phyloP scores from a whole-genome alignment of 352 stramenopile species.

The Phytophthora agathidicida region DNA sequence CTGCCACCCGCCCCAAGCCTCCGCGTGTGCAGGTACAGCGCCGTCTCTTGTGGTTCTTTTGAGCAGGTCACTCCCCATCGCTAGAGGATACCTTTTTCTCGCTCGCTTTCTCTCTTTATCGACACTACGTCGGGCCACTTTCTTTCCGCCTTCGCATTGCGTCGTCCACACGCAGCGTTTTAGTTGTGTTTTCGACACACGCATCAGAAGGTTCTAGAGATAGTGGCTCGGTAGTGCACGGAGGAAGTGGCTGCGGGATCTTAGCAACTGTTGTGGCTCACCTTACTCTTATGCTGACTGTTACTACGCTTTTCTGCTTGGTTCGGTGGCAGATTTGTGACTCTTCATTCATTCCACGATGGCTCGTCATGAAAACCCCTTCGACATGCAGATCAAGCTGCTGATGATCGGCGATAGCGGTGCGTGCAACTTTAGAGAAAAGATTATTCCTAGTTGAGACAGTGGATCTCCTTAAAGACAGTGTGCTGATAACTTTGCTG shows the following conservation, averaged over 20 bases:
- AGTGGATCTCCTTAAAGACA: no score
- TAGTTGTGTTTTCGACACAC: slow-evolving; percentile 14
- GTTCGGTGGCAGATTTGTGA: slow-evolving; percentile 25
- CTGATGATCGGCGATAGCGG: slow-evolving; percentile 97
- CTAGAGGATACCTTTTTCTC: slow-evolving; percentile 26
- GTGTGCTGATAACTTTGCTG: no score
- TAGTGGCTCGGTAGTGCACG: background rate
- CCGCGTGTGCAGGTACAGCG: slow-evolving; percentile 24
- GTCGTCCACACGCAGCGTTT: slow-evolving; percentile 6
- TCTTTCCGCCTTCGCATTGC: slow-evolving; percentile 19
- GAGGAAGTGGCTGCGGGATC: background rate
- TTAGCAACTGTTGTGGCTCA: slow-evolving; percentile 2
- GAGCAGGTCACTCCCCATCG: background rate
- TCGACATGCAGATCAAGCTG: slow-evolving; percentile 98
- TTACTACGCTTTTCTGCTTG: slow-evolving; percentile 8
- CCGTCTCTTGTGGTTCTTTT: background rate
- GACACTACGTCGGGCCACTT: slow-evolving; percentile 1
- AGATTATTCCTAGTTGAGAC: no score
- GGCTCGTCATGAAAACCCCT: slow-evolving; percentile 92
- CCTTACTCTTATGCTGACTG: slow-evolving; percentile 3
- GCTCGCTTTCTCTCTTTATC: slow-evolving; percentile 17
- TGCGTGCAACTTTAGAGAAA: slow-evolving; percentile 42
- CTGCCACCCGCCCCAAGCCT: slow-evolving; percentile 6
- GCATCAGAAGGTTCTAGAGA: background rate
- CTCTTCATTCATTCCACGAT: slow-evolving; percentile 55